Conservation (phyloP, 495 filamentous ascomycete genomes). For the Friedmanniomyces simplex region DNA sequence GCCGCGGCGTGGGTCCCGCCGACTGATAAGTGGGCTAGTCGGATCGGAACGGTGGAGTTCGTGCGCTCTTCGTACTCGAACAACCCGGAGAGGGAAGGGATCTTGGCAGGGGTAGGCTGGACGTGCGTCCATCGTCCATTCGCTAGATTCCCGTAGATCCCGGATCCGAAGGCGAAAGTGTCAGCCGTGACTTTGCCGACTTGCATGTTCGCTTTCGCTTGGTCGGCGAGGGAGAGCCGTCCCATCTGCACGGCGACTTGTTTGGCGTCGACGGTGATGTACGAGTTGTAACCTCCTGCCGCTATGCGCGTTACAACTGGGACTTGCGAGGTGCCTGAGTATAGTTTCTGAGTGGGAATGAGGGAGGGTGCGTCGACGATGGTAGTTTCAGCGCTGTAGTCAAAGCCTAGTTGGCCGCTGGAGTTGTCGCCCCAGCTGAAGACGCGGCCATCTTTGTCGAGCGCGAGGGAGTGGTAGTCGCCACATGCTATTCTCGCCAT, state of each 20-base stretch:
- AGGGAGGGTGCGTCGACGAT: constrained; percentile 58
- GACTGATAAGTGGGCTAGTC: constrained; percentile 55
- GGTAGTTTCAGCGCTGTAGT: constrained; percentile 48
- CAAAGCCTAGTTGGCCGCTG: constrained; percentile 73
- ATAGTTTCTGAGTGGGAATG: constrained; percentile 59
- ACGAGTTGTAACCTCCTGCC: constrained; percentile 77
- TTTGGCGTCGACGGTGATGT: constrained; percentile 72
- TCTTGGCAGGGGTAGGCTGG: constrained; percentile 65
- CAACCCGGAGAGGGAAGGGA: constrained; percentile 71
- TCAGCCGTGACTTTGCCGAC: constrained; percentile 54
- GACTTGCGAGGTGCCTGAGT: constrained; percentile 47
- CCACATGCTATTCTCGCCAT: constrained; percentile 69
- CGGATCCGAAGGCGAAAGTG: constrained; percentile 75
- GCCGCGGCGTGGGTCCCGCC: constrained; percentile 73
- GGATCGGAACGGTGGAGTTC: constrained; percentile 62
- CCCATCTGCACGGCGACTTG: constrained; percentile 40
- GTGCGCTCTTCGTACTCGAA: constrained; percentile 73
- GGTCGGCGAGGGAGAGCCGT: constrained; percentile 24
- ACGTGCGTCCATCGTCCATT: constrained; percentile 86
- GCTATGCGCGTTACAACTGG: constrained; percentile 61
- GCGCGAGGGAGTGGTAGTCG: constrained; percentile 73
- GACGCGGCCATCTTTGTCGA: constrained; percentile 63
- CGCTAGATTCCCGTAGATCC: constrained; percentile 72
- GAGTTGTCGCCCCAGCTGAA: constrained; percentile 89
- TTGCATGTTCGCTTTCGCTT: constrained; percentile 26